Evolutionary conservation across 352 stramenopile species (phyloP).

Genomic region (Phytophthora idaei): DNA sequence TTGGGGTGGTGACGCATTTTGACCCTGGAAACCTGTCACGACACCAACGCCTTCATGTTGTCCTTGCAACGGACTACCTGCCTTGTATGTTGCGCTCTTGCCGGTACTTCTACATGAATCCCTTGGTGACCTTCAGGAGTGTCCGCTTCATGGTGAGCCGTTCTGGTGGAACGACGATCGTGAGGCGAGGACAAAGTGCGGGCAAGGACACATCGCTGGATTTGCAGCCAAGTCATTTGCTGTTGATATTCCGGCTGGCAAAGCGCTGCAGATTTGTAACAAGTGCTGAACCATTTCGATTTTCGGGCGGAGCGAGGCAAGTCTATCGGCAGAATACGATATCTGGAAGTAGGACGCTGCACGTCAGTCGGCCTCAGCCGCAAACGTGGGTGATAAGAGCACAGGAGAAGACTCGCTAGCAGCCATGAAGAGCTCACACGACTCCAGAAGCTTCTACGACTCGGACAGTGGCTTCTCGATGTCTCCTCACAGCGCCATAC

Average conservation of each 20-base stretch:
- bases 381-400: constrained; percentile 12
- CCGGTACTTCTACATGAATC: constrained; percentile 1
- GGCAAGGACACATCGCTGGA: constrained; percentile 13
- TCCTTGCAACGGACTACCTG: constrained; percentile 3
- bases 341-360: constrained; percentile 7
- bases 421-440: constrained; percentile 32
- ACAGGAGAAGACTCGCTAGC: background rate
- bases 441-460: constrained; percentile 27
- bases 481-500: constrained; percentile 33
- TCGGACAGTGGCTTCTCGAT: constrained; percentile 45
- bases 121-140: background rate
- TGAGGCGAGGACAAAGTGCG: constrained; percentile 7
- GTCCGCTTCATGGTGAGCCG: constrained; percentile 11
- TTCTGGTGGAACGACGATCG: constrained; percentile 9
- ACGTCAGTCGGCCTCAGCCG: constrained; percentile 12
- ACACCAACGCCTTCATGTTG: background rate
- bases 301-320: constrained; percentile 11
- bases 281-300: constrained; percentile 33
- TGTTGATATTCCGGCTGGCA: constrained; percentile 24
- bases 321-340: constrained; percentile 23
- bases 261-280: constrained; percentile 20
- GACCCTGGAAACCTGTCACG: background rate
- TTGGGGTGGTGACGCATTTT: too few relatives aligned
- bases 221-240: constrained; percentile 25
- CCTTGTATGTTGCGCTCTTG: background rate